Evolutionary conservation across 805 yeast genomes (phyloP), one percentile per base, ranked within the genome.

Genomic region (Hanseniaspora vineae): DNA sequence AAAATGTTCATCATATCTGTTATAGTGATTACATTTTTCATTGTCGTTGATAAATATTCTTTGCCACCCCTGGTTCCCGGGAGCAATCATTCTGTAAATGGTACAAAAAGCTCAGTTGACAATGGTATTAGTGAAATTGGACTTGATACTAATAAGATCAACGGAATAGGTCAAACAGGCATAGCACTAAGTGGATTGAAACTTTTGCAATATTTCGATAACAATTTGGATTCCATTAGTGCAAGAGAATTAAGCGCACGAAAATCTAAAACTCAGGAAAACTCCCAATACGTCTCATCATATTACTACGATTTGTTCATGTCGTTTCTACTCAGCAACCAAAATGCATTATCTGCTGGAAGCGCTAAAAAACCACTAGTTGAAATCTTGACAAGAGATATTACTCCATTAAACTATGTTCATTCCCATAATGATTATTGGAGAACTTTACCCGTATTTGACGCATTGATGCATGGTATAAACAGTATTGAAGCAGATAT

Each of bases 381-480:
- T 6, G 56, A 58, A 19, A 51, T 51, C 35, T 46, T 60, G 43
- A 60, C 60, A 20, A 57, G 51, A 44, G 54, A 58, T 44, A 64
- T 60, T 2, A 45, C 50, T 3, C 55, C 56, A 1, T 37, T 58
- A 9, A 47, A 55, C 5, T 45, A 50, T 39, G 66, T 80, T 20
- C 87, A 81, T 57, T 77, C 84, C 1, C 87, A 81, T 57, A 81
- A 81, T 56, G 86, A 81, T 58, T 81, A 81, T 59, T 77, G 83
- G 81, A 64, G 86, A 55, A 50, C 57, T 2, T 55, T 65, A 4
- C 86, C 86, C 0, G 64, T 81, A 2, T 68, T 75, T 46, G 81
- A 79, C 50, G 86, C 85, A 0, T 58, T 71, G 12, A 54, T 58
- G 3, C 51, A 57, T 19, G 88, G 86, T 2, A 69, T 75, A 35